Evolutionary conservation across 768 basidiomycete genomes (phyloP).

Genomic region (Podaxis sp.): DNA sequence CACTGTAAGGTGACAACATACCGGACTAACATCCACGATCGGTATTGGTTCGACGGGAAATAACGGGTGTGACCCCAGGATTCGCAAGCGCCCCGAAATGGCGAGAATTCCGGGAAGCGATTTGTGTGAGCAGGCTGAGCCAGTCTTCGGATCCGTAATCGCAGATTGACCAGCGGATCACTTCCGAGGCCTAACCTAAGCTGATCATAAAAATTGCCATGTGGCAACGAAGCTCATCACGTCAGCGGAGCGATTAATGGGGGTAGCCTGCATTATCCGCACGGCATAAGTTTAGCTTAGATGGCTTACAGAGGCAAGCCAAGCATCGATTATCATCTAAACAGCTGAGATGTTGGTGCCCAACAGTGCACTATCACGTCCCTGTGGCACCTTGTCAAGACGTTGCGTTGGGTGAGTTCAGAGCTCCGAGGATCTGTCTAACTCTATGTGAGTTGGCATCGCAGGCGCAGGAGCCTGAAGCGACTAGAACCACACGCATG

Average conservation of each 20-base stretch:
- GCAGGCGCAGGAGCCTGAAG: neutral
- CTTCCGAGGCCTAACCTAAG: neutral
- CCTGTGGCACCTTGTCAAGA: neutral
- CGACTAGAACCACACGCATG: neutral
- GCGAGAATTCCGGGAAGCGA: neutral
- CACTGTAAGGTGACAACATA: neutral
- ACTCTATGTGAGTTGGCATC: neutral
- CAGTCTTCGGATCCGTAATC: neutral
- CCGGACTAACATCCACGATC: neutral
- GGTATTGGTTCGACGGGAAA: neutral
- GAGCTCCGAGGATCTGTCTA: conserved; percentile 1
- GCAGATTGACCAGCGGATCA: neutral
- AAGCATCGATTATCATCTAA: neutral
- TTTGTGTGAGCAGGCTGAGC: neutral
- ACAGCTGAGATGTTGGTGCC: too few relatives aligned
- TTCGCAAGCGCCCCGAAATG: conserved; percentile 1
- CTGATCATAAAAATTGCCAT: neutral
- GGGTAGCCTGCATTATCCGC: neutral
- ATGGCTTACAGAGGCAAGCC: neutral
- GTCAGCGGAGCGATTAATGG: neutral
- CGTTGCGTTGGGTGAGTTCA: neutral
- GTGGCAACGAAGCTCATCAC: neutral
- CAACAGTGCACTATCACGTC: neutral
- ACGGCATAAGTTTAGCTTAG: neutral
- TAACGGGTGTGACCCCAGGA: neutral